Percentiles rank a stretch among this genome's conserved stretches.
Evolutionary conservation across 2,329 filamentous ascomycete genomes (phyloP).

Genomic region (Epichloe sylvatica): DNA sequence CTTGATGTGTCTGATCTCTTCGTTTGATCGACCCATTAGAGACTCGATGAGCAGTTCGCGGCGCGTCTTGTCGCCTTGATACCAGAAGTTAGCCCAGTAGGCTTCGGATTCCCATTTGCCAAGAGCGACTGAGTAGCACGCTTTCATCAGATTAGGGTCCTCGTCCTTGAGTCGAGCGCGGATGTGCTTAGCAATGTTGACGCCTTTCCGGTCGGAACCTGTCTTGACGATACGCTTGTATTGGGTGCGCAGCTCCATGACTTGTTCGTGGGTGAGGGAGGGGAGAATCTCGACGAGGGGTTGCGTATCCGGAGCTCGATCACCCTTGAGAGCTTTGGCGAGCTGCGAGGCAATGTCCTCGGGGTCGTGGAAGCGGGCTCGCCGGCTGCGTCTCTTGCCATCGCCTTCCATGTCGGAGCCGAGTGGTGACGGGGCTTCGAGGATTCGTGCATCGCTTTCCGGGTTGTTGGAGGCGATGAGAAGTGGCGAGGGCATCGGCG

Average conservation of each 20-base stretch:
- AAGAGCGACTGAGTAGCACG: slow-evolving; percentile 77
- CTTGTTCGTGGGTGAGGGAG: slow-evolving; percentile 69
- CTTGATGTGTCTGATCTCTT: slow-evolving; percentile 80
- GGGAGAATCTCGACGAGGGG: slow-evolving; percentile 75
- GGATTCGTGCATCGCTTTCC: slow-evolving; percentile 33
- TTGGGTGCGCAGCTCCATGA: slow-evolving; percentile 71
- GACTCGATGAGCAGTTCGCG: slow-evolving; percentile 86
- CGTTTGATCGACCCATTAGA: slow-evolving; percentile 78
- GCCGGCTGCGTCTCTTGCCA: slow-evolving; percentile 36
- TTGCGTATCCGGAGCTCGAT: slow-evolving; percentile 50
- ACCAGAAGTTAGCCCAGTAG: slow-evolving; percentile 98
- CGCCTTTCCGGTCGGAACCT: slow-evolving; percentile 55
- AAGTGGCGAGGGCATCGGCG: slow-evolving; percentile 81
- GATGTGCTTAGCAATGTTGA: slow-evolving; percentile 78
- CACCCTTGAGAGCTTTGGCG: slow-evolving; percentile 57
- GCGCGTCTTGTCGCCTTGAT: slow-evolving; percentile 72
- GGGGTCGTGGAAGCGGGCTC: slow-evolving; percentile 73
- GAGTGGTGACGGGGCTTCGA: slow-evolving; percentile 39
- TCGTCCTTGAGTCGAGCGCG: slow-evolving; percentile 61
- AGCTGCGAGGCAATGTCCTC: slow-evolving; percentile 64
- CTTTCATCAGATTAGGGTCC: slow-evolving; percentile 69
- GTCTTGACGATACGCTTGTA: slow-evolving; percentile 87
- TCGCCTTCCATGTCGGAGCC: slow-evolving; percentile 31
- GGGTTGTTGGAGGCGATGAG: slow-evolving; percentile 34
- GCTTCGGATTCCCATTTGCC: slow-evolving; percentile 87